Conservation (phyloP, 805 yeast species). For the Spathaspora gorwiae region DNA sequence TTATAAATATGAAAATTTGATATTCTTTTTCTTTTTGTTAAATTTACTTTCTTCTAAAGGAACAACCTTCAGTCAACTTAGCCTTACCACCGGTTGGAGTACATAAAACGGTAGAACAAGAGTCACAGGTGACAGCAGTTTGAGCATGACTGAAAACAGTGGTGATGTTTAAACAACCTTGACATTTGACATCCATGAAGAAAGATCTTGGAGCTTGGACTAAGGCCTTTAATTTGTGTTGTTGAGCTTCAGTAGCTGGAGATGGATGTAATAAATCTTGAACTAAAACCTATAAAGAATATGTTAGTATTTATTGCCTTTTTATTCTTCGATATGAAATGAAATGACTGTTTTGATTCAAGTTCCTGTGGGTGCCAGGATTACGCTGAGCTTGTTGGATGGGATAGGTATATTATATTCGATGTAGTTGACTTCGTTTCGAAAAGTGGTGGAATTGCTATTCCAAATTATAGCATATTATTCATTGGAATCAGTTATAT, state of each 20-base stretch:
- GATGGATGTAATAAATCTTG: conserved; percentile 98
- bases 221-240: conserved; percentile 95
- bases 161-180: conserved; percentile 98
- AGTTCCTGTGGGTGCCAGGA: too few species aligned
- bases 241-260: conserved; percentile 92
- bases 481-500: too few species aligned
- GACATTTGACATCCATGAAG: conserved; percentile 99
- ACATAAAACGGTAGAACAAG: conserved; percentile 97
- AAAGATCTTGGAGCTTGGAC: conserved; percentile 98
- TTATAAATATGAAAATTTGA: neutral
- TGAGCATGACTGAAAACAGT: conserved; percentile 99
- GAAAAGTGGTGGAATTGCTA: too few species aligned
- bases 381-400: too few species aligned
- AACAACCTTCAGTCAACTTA: conserved; percentile 98
- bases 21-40: neutral
- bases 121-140: conserved; percentile 99
- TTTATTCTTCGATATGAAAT: too few species aligned
- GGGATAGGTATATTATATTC: too few species aligned
- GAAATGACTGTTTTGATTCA: too few species aligned
- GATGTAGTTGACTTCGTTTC: too few species aligned
- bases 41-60: conserved; percentile 96
- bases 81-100: conserved; percentile 99
- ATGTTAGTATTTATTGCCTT: conserved; percentile 15
- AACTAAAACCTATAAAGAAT: conserved; percentile 73
- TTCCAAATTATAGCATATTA: too few species aligned